Evolutionary conservation across 1,284 basidiomycete species (phyloP), one percentile per base, ranked within the genome.

Genomic region (Butyriboletus appendiculatus): DNA sequence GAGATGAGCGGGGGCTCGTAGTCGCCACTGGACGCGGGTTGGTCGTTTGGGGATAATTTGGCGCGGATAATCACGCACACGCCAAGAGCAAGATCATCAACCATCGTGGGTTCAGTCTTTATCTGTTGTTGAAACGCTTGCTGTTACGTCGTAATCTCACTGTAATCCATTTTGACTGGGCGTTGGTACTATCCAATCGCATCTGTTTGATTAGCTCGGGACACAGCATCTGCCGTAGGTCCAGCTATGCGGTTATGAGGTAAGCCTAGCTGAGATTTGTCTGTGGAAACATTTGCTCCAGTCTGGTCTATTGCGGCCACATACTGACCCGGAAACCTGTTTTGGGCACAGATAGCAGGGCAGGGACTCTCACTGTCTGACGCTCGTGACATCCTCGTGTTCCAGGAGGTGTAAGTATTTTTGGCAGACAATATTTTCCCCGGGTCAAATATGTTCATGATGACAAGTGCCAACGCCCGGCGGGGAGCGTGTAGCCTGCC

Each of bases 1-100:
- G 92, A 94, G 74, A 90, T 92, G 81, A 83, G 80, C 59, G 81
- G 79, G 55, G 81, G 78, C 9, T 62, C 66, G 26, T 64, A 50
- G 33, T 26, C 14, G 38, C 20, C 33, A 22, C 22, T 14, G 9
- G 35, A 15, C 16, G 10, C 14, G 24, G 22, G 16, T 18, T 42
- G 50, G 28, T 38, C 24, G 9, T 26, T 10, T 26, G 16, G 16
- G n/a, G 18, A 4, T 16, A 9, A 14, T 6, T 20, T n/a, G 20
- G 35, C n/a, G 12, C 12, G 14, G 24, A 6, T 40, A 5, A 6
- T 56, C 53, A 24, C 32, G 8, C 37, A n/a, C 34, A 22, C 22
- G 12, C 37, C 20, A 18, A 32, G 42, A 35, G 24, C n/a, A 30
- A 28, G 38, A 33, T 39, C 18, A 50, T 28, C 47, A 26, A 2